phyloP scores from a whole-genome alignment of 352 stramenopile species.

The Pythium aquatile region DNA sequence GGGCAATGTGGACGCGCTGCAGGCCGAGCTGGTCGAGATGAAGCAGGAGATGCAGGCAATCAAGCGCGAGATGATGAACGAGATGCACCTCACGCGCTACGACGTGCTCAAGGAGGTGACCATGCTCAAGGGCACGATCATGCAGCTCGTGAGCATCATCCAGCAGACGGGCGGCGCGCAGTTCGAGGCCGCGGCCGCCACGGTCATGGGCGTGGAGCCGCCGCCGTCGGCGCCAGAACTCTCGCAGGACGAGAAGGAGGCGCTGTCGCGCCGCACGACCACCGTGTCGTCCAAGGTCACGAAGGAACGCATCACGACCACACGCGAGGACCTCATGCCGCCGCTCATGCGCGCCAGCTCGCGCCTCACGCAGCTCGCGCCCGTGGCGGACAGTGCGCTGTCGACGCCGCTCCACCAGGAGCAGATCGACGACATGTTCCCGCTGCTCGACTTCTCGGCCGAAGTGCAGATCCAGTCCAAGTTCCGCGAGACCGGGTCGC shows the following conservation, averaged over 20 bases:
- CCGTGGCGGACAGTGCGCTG: slow-evolving; percentile 64
- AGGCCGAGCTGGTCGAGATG: slow-evolving; percentile 54
- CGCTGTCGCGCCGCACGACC: slow-evolving; percentile 45
- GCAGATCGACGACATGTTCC: slow-evolving; percentile 84
- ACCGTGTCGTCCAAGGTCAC: slow-evolving; percentile 51
- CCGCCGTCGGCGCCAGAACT: slow-evolving; percentile 28
- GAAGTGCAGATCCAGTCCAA: slow-evolving; percentile 48
- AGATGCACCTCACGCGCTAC: slow-evolving; percentile 80
- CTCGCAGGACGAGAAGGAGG: slow-evolving; percentile 41
- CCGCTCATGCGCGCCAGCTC: slow-evolving; percentile 32
- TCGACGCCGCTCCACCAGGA: slow-evolving; percentile 61
- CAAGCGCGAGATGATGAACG: slow-evolving; percentile 80
- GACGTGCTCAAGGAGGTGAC: slow-evolving; percentile 84
- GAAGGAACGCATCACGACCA: slow-evolving; percentile 46
- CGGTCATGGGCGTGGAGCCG: slow-evolving; percentile 16
- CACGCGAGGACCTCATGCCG: slow-evolving; percentile 33
- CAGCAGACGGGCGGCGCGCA: slow-evolving; percentile 27
- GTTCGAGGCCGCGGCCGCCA: slow-evolving; percentile 16
- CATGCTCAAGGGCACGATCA: slow-evolving; percentile 76
- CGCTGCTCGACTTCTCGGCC: slow-evolving; percentile 59
- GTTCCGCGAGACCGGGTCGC: slow-evolving; percentile 43
- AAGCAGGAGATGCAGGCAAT: slow-evolving; percentile 67
- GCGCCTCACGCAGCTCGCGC: slow-evolving; percentile 59
- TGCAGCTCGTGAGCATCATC: slow-evolving; percentile 47
- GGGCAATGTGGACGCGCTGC: slow-evolving; percentile 27